Base-by-base conservation (phyloP, 2,329 filamentous ascomycete genomes). In the Aspergillus sp. region DNA sequence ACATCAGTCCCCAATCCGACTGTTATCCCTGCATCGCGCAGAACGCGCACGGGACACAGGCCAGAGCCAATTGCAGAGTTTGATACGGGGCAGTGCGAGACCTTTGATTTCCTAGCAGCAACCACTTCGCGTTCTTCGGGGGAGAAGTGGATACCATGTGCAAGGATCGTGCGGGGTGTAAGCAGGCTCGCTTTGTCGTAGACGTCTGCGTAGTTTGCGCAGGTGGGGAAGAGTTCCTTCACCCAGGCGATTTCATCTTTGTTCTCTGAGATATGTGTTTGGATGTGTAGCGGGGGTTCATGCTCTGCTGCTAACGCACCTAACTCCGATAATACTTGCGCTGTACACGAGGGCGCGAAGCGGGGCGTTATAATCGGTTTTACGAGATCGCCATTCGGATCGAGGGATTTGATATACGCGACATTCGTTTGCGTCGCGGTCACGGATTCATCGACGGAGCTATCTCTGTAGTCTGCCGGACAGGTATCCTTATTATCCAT, bases 261-360 rank as follows among this genome's bases (percentile, higher is more conserved):
- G 67, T 95, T 96, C 66, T 97, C 91, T 0, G 85, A 86, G 48
- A 97, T 82, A 71, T 97, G 91, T 12, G 91, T 96, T 72, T 97
- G 91, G 37, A 90, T 76, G 42, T 64, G 57, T 3, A 68, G 53
- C 1, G 85, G 84, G 2, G 91, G 72, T 15, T 74, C 68, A 3
- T 78, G 80, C 44, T 84, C 76, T 7, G 67, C 65, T 4, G 85
- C 85, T 5, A 96, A 70, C 1, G 69, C 61, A 0, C 84, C 86
- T 3, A 96, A 77, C 0, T 69, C 74, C 0, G 61, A 55, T 65
- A 97, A 79, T n/a, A 80, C 73, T 0, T 65, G 59, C 0, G 58
- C 47, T 1, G 75, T 74, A 57, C 80, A 83, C 10, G 72, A 74
- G 0, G 78, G 79, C 0, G 80, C 81, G 56, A 83, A 84, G 7